phyloP scores from a whole-genome alignment of 495 filamentous ascomycete species.

The Daldinia concentrica region DNA sequence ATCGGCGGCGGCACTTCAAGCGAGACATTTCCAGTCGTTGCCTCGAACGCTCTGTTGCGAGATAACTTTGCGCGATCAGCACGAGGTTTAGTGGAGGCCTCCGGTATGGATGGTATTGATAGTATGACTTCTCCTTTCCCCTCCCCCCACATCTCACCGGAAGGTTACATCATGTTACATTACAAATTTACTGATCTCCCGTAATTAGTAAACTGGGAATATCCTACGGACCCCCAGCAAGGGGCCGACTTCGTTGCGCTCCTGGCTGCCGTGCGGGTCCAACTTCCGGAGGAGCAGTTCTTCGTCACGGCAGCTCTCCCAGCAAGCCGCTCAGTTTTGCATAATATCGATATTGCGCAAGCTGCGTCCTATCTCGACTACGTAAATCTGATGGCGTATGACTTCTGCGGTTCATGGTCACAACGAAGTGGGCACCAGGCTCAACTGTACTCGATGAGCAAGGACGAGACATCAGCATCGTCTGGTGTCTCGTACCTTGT shows the following conservation, averaged over 20 bases:
- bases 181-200: conserved; percentile 15
- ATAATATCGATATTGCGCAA: conserved; percentile 75
- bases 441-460: conserved; percentile 72
- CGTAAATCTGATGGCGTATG: conserved; percentile 87
- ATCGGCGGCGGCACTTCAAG: conserved; percentile 85
- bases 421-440: conserved; percentile 77
- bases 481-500: conserved; percentile 73
- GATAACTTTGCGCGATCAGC: conserved; percentile 80
- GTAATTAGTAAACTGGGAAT: conserved; percentile 83
- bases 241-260: conserved; percentile 78
- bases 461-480: conserved; percentile 69
- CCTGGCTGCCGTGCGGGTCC: conserved; percentile 71
- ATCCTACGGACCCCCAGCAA: conserved; percentile 73
- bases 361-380: conserved; percentile 76
- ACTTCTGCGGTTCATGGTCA: conserved; percentile 86
- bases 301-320: conserved; percentile 83
- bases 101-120: conserved; percentile 86
- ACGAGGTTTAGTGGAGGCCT: conserved; percentile 74
- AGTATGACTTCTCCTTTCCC: conserved; percentile 61
- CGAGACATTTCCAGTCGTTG: conserved; percentile 79
- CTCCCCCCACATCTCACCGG: background rate
- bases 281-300: conserved; percentile 77
- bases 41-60: conserved; percentile 65
- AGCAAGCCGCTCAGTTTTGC: conserved; percentile 76
- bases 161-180: conserved; percentile 21